phyloP scores from a whole-genome alignment of 2,329 filamentous ascomycete species.

The Fusarium succisae region DNA sequence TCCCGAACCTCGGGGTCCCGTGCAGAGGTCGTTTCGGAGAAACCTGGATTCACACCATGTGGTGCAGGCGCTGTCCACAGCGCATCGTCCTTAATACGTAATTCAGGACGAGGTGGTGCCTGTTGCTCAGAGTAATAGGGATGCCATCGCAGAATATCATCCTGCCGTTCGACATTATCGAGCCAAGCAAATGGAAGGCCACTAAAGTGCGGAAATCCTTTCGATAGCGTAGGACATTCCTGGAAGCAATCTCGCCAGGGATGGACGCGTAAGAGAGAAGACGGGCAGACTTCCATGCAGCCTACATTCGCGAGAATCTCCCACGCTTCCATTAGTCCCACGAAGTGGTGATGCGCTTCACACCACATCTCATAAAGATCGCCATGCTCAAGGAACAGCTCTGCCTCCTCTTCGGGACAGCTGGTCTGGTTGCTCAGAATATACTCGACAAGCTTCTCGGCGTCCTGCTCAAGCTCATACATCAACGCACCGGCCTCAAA shows the following conservation, averaged over 20 bases:
- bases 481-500: conserved; percentile 14
- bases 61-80: not conserved
- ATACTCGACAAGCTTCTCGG: not conserved
- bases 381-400: not conserved
- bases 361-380: not conserved
- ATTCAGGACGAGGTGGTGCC: not conserved
- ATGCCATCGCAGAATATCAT: conserved; percentile 1
- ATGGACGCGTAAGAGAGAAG: not conserved
- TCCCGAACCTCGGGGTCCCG: not conserved
- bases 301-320: conserved; percentile 6
- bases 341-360: not conserved
- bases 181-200: not conserved
- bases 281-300: conserved; percentile 23
- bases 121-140: not conserved
- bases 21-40: too few species aligned
- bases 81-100: not conserved
- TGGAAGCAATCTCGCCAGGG: conserved; percentile 5
- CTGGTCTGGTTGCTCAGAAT: not conserved
- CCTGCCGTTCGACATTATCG: not conserved
- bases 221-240: not conserved
- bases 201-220: not conserved
- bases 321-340: not conserved
- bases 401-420: not conserved
- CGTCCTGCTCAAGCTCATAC: not conserved
- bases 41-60: not conserved